A percentile compares a stretch with the other conserved stretches of the same genome.
Evolutionary conservation across 306 rosid species (phyloP).

Genomic region (Corylus heterophylla): DNA sequence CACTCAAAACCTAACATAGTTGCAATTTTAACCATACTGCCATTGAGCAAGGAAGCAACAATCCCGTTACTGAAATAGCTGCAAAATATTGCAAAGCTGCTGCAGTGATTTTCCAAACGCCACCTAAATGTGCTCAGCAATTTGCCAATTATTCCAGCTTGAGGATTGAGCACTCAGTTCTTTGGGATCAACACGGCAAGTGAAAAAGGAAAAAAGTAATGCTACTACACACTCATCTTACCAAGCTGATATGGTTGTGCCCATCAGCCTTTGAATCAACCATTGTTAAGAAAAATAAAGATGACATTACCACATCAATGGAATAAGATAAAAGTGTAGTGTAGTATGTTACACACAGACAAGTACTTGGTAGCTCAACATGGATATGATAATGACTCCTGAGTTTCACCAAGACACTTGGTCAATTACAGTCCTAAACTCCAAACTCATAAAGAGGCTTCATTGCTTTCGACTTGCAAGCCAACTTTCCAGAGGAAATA

Average conservation of each 20-base stretch:
- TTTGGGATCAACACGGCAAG: neutral
- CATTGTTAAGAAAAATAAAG: too few species aligned
- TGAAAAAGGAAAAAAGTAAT: neutral
- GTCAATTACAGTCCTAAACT: constrained; percentile 27
- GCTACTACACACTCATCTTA: too few species aligned
- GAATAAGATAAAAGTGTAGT: too few species aligned
- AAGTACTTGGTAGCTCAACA: neutral
- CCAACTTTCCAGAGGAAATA: constrained; percentile 1
- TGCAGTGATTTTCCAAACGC: too few species aligned
- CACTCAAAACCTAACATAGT: too few species aligned
- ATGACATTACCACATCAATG: too few species aligned
- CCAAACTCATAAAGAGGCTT: constrained; percentile 27
- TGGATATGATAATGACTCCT: neutral
- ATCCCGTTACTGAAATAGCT: too few species aligned
- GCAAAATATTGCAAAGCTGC: too few species aligned
- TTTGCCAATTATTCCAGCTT: neutral
- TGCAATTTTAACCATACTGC: too few species aligned
- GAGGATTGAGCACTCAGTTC: neutral
- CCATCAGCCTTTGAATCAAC: too few species aligned
- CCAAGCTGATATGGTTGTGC: too few species aligned
- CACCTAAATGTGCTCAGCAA: neutral
- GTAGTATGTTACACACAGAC: neutral
- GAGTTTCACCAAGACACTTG: constrained; percentile 1
- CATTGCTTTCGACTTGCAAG: constrained; percentile 21
- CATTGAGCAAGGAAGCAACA: too few species aligned